Evolutionary conservation across 805 yeast genomes (phyloP).

Genomic region (Kuraishia hungarica): DNA sequence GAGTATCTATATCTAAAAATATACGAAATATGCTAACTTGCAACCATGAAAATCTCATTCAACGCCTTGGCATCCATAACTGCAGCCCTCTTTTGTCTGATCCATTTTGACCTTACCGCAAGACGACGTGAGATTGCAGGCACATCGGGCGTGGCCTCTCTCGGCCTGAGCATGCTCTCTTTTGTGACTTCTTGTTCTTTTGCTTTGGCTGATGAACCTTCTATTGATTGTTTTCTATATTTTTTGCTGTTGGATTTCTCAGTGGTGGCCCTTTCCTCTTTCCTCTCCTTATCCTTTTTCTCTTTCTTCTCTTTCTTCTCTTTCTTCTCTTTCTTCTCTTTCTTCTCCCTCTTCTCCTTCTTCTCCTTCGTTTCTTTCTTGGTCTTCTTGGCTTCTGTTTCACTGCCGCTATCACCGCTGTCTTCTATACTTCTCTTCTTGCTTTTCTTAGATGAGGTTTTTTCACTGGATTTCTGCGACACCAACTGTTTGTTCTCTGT

Average conservation of each 20-base stretch:
- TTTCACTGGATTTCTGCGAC: constrained; percentile 5
- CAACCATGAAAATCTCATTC: constrained; percentile 87
- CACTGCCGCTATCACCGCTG: constrained; percentile 17
- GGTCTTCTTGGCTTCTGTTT: constrained; percentile 17
- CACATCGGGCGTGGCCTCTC: constrained; percentile 11
- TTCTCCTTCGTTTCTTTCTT: constrained; percentile 20
- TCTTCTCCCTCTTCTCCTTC: constrained; percentile 18
- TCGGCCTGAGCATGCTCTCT: constrained; percentile 33
- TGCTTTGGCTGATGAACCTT: constrained; percentile 13
- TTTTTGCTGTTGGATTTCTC: constrained; percentile 19
- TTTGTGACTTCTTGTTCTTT: constrained; percentile 21
- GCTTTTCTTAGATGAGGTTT: constrained; percentile 10
- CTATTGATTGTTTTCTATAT: constrained; percentile 19
- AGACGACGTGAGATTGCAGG: constrained; percentile 42
- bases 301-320: constrained; percentile 22
- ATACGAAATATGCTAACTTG: constrained; percentile 1
- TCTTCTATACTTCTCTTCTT: constrained; percentile 14
- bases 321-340: constrained; percentile 20
- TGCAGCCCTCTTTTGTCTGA: constrained; percentile 84
- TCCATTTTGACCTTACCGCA: constrained; percentile 80
- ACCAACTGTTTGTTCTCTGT: constrained; percentile 32
- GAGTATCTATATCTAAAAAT: neutral
- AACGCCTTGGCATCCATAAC: constrained; percentile 83
- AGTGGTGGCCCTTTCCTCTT: constrained; percentile 19
- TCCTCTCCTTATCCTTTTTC: constrained; percentile 17